Conservation (phyloP, 305 asterid species). For the Striga hermonthica region DNA sequence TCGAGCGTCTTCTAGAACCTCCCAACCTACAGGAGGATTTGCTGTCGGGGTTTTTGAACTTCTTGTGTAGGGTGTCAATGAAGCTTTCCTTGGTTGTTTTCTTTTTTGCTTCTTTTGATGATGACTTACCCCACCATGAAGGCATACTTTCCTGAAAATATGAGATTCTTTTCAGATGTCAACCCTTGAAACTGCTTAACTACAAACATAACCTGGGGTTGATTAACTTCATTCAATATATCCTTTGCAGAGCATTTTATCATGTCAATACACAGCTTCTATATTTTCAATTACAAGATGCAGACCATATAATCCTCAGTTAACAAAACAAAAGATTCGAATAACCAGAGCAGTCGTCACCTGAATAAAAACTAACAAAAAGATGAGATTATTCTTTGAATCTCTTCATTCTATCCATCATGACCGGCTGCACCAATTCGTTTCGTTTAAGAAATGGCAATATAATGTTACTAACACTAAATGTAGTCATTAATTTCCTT, state of each 20-base stretch:
- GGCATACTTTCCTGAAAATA: conserved; percentile 68
- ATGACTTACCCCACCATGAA: conserved; percentile 90
- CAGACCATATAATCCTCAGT: conserved; percentile 21
- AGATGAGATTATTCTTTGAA: conserved; percentile 21
- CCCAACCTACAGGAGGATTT: conserved; percentile 73
- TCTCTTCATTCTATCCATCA: conserved; percentile 18
- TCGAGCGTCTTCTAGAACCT: conserved; percentile 66
- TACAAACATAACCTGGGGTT: background rate
- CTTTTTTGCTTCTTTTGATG: conserved; percentile 83
- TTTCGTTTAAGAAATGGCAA: background rate
- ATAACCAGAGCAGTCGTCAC: conserved; percentile 1
- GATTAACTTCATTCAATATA: background rate
- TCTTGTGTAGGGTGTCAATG: conserved; percentile 72
- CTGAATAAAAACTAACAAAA: conserved; percentile 4
- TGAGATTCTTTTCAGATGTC: conserved; percentile 12
- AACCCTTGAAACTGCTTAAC: too few relatives aligned
- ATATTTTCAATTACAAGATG: background rate
- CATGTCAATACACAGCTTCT: background rate
- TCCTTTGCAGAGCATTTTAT: background rate
- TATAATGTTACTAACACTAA: background rate
- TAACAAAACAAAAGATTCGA: background rate
- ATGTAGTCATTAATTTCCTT: too few relatives aligned
- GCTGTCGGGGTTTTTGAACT: conserved; percentile 70
- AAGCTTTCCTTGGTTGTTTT: conserved; percentile 76
- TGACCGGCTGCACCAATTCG: conserved; percentile 14